Base-by-base conservation (phyloP, 2,329 filamentous ascomycete genomes). In the Pestalotiopsis sp. region DNA sequence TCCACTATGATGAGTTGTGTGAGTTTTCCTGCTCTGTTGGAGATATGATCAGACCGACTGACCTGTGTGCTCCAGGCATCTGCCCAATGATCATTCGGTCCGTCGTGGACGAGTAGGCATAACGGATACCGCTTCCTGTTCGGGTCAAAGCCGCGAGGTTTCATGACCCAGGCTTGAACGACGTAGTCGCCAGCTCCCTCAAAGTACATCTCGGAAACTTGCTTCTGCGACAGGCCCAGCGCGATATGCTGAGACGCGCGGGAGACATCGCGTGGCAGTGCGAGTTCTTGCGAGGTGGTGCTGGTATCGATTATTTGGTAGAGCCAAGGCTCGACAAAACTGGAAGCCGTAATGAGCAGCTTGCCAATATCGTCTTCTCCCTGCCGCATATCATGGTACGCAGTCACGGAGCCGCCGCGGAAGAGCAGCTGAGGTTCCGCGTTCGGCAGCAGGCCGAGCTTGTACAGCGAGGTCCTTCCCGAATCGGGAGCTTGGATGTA, bases 1-100 rank as follows among this genome's bases (percentile, higher is more conserved):
- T 88, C 83, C 83, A 86, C 70, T 86, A 76, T 3, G 3, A 52
- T 13, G 3, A n/a, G 13, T 48, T 0, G 7, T 48, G 48, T 22
- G 14, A 35, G 55, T 58, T 6, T 55, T 58, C 35, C 22, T 48
- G n/a, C 1, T 58, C 13, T 20, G 55, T n/a, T 57, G 44, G 39
- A 11, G 2, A 35, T 9, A 20, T 6, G 6, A 10, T 22, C 14
- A 9, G n/a, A n/a, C 17, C 11, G 40, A 65, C 79, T 65, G 72
- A 81, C 78, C 70, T 73, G 73, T 6, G 80, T 84, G 63, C 80
- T 82, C 86, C 86, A 88, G 62, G 80, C 77, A 69, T 89, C 85
- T n/a, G 79, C 79, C 83, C 83, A 87, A 1, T 84, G 79, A 3
- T 76, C 75, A 66, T 82, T 82, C 0, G 87, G 81, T 0, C 78